These are phyloP conservation scores for Leptographium flavum DNA, from an alignment of 2,329 filamentous ascomycete genomes.

Conservation along the genomic window DNA sequence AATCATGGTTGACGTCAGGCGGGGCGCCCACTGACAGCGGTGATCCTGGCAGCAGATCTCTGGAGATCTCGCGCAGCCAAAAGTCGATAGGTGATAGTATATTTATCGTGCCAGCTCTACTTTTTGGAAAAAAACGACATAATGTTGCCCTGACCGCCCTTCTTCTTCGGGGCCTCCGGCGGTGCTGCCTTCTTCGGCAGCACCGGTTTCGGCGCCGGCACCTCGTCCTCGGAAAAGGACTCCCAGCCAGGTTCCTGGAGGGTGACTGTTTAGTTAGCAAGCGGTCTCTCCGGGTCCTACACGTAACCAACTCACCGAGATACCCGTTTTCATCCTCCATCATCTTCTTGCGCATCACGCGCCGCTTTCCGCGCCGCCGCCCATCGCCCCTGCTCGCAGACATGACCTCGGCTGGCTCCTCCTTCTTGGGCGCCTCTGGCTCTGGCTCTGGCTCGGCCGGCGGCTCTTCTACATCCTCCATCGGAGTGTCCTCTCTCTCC, in stretches of 20 bases:
- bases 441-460: constrained; percentile 23
- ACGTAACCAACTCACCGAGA: constrained; percentile 44
- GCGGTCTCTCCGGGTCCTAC: background rate
- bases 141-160: constrained; percentile 59
- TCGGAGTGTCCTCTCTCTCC: constrained; percentile 23
- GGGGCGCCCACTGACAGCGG: too few relatives aligned
- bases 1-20: too few relatives aligned
- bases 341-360: constrained; percentile 78
- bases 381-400: constrained; percentile 37
- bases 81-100: too few relatives aligned
- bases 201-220: constrained; percentile 25
- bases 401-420: constrained; percentile 31
- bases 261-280: constrained; percentile 45
- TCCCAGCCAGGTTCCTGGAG: constrained; percentile 79
- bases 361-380: constrained; percentile 60
- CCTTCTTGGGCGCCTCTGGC: constrained; percentile 21
- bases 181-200: constrained; percentile 33
- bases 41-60: too few relatives aligned
- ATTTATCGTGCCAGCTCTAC: constrained; percentile 16
- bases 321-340: constrained; percentile 82
- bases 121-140: constrained; percentile 91
- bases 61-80: too few relatives aligned
- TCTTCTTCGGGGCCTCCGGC: constrained; percentile 30
- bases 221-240: constrained; percentile 84
- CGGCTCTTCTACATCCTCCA: constrained; percentile 11